Conservation (phyloP, 768 basidiomycete genomes). For the Lactarius trivialis region DNA sequence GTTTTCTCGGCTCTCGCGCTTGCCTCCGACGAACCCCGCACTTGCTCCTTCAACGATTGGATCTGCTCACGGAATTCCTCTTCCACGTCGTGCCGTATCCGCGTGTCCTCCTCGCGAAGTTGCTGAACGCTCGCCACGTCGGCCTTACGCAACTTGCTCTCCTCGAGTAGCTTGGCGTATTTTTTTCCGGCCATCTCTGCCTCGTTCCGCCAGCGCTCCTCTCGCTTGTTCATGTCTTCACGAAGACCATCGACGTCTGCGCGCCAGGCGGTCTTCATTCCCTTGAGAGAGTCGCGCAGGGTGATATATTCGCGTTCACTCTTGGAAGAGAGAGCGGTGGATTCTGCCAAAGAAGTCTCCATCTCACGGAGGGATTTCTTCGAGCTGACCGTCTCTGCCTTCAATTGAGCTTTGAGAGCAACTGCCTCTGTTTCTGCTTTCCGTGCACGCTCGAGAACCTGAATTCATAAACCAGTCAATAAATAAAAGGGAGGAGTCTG, state of each 20-base stretch:
- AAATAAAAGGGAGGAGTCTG: not conserved
- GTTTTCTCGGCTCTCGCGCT: constrained; percentile 53
- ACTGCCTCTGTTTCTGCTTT: constrained; percentile 77
- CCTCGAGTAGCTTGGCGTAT: constrained; percentile 57
- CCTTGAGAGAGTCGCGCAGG: constrained; percentile 68
- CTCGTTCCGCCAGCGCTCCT: constrained; percentile 62
- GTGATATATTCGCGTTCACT: constrained; percentile 79
- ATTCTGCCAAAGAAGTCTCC: constrained; percentile 67
- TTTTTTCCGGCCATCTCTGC: constrained; percentile 63
- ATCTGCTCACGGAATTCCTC: constrained; percentile 55
- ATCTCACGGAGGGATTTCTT: constrained; percentile 78
- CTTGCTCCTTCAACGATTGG: constrained; percentile 41
- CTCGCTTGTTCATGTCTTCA: constrained; percentile 68
- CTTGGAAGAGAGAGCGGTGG: constrained; percentile 70
- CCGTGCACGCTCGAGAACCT: constrained; percentile 79
- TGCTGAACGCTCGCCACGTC: constrained; percentile 42
- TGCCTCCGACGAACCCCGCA: constrained; percentile 48
- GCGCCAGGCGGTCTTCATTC: constrained; percentile 67
- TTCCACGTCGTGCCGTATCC: constrained; percentile 51
- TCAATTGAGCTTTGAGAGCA: constrained; percentile 62
- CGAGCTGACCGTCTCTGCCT: constrained; percentile 60
- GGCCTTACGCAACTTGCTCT: constrained; percentile 48
- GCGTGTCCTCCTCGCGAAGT: constrained; percentile 44
- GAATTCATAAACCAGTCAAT: not conserved
- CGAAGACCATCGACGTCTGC: constrained; percentile 62